Evolutionary conservation across 768 basidiomycete species (phyloP).

Genomic region (Boletus subcaerulescens): DNA sequence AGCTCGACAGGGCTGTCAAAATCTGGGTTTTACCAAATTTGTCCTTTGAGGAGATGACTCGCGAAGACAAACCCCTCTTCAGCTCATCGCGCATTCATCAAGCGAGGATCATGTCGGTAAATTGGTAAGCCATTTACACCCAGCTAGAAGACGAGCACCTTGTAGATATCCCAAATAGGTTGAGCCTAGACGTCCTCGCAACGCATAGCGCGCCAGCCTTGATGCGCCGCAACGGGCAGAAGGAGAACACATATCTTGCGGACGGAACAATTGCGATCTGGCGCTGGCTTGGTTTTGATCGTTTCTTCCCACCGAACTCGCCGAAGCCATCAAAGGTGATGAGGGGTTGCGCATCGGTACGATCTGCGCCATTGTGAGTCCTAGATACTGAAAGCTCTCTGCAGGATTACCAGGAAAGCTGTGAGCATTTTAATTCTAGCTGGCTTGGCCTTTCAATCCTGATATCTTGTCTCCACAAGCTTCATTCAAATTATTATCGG

Average conservation of each 20-base stretch:
- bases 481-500: constrained; percentile 63
- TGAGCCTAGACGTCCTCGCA: constrained; percentile 51
- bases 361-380: constrained; percentile 13
- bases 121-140: constrained; percentile 44
- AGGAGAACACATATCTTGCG: constrained; percentile 31
- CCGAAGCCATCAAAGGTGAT: constrained; percentile 36
- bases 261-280: constrained; percentile 58
- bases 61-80: constrained; percentile 78
- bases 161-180: constrained; percentile 37
- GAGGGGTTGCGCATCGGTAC: constrained; percentile 60
- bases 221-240: constrained; percentile 34
- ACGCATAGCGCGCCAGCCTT: constrained; percentile 54
- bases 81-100: constrained; percentile 65
- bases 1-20: constrained; percentile 75
- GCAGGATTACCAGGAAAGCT: constrained; percentile 76
- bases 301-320: constrained; percentile 57
- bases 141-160: neutral
- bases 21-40: constrained; percentile 62
- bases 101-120: constrained; percentile 58
- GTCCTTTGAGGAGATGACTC: constrained; percentile 37
- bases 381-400: neutral
- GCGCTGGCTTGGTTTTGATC: constrained; percentile 64
- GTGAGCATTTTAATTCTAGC: constrained; percentile 40
- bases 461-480: constrained; percentile 35
- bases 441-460: neutral